phyloP scores from a whole-genome alignment of 2,329 filamentous ascomycete species.

The Aspergillus chevalieri region DNA sequence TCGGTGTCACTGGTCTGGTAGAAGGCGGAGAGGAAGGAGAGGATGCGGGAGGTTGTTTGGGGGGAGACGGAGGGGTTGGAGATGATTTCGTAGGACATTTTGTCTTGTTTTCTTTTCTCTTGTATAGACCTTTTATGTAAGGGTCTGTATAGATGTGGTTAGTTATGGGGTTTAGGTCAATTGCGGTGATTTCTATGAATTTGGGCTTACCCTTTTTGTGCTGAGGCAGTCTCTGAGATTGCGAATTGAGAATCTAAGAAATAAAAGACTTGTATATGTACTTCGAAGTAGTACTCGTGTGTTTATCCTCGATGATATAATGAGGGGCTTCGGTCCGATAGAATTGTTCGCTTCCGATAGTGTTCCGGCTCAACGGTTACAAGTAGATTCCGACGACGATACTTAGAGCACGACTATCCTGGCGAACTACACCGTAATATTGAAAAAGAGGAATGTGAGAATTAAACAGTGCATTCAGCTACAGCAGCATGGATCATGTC shows the following conservation, averaged over 20 bases:
- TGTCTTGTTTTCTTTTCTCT: not conserved
- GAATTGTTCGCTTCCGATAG: not conserved
- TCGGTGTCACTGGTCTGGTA: constrained; percentile 33
- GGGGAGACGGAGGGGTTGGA: constrained; percentile 20
- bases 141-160: not conserved
- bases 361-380: not conserved
- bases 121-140: not conserved
- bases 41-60: constrained; percentile 16
- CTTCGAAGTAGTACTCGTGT: no score
- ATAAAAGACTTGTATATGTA: no score
- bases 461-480: not conserved
- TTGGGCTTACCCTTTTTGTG: no score
- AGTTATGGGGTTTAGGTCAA: no score
- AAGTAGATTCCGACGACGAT: no score
- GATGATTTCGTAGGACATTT: constrained; percentile 30
- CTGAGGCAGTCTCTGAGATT: no score
- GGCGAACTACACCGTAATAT: not conserved
- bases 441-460: no score
- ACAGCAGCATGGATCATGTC: no score
- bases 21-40: constrained; percentile 31
- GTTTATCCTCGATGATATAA: not conserved
- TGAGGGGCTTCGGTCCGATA: constrained; percentile 1
- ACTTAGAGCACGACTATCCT: not conserved
- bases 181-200: no score
- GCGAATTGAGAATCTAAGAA: no score